Base-by-base conservation (phyloP, 257 asterid species). In the Solanum habrochaites region DNA sequence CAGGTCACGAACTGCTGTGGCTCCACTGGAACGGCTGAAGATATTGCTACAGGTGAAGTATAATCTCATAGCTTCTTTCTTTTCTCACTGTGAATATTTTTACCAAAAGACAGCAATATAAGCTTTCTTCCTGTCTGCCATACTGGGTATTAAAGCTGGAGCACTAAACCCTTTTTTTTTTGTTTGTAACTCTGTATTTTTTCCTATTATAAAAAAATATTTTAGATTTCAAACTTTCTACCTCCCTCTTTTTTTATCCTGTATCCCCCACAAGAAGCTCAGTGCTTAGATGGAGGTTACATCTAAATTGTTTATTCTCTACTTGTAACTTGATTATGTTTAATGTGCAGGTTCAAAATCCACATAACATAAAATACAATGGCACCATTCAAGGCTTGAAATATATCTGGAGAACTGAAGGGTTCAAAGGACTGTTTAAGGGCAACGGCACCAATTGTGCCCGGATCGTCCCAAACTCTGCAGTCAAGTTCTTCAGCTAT, bases 1-100 rank as follows among this genome's bases (percentile, higher is more conserved):
- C 98, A 97, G 99, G 91, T 97, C 99, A 3, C 94, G 99, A 64
- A 97, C 99, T 77, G 98, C 99, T 52, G 99, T 97, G 69, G 99
- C 99, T 85, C 99, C 99, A 27, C 86, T 97, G 93, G 99, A 97
- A 89, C 95, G 99, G 85, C 93, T 97, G 78, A 97, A 97, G 91
- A 96, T 97, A 85, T 88, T 97, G 91, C 97, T 95, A 56, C 99
- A 97, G 99, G 99, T 97, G 86, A 84, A 62, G 18, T 84, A 42
- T 64, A 45, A 25, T 39, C 25, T 49, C 45, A 6, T 31, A 29
- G 69, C 43, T 27, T 27, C 27, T 45, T 31, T 49, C 3, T 81
- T 45, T 78, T 47, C 69, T 18, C 69, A 29, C 69, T 11, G 7
- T 47, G 85, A 49, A 81, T 49, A 6, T 27, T 29, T 77, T 29